phyloP scores from a whole-genome alignment of 2,329 filamentous ascomycete species.

The Lasiodiplodia theobromae region DNA sequence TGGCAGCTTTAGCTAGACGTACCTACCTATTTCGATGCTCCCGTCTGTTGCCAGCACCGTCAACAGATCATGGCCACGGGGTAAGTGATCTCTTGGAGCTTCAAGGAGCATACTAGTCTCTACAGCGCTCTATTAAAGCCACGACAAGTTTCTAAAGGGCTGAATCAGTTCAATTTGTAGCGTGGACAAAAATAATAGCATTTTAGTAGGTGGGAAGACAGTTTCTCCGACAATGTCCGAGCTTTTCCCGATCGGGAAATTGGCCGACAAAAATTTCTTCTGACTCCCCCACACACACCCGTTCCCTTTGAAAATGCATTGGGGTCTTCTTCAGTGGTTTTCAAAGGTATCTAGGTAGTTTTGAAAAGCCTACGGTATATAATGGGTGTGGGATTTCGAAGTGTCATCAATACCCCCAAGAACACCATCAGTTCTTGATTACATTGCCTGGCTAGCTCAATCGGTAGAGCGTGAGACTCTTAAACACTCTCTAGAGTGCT shows the following conservation, averaged over 20 bases:
- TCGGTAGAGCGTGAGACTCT: slow-evolving; percentile 53
- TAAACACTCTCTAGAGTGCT: slow-evolving; percentile 32
- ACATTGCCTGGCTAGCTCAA: slow-evolving; percentile 38
- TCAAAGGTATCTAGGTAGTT: not conserved
- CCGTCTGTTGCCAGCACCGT: no score
- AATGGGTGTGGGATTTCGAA: not conserved
- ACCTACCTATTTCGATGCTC: no score
- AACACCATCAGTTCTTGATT: not conserved
- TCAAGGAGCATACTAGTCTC: no score
- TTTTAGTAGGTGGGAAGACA: no score
- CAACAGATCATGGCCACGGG: no score
- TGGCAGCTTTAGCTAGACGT: no score
- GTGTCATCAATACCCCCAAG: not conserved
- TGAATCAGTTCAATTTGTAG: no score
- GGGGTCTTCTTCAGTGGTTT: not conserved
- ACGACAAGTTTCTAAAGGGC: no score
- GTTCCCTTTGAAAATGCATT: not conserved
- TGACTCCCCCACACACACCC: not conserved
- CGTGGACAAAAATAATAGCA: no score
- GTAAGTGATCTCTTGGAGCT: no score
- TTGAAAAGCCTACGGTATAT: not conserved
- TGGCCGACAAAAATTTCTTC: not conserved
- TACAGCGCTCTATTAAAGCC: no score
- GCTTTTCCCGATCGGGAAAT: not conserved
- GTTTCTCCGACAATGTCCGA: not conserved